Evolutionary conservation across 1,284 basidiomycete genomes (phyloP), one percentile per base, ranked within the genome.

Genomic region (Leccinum subatratum): DNA sequence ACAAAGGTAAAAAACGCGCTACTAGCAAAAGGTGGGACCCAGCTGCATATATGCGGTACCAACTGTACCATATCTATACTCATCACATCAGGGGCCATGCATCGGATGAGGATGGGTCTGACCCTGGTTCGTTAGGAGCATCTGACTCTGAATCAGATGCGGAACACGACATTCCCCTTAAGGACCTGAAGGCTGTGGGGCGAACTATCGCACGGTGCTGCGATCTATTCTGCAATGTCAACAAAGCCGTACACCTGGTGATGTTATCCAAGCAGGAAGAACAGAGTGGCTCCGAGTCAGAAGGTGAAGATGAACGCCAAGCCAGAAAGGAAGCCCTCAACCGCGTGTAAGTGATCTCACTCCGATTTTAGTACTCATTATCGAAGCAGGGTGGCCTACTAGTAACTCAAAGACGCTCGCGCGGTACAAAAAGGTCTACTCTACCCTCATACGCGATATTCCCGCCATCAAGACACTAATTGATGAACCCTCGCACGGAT

Each of bases 121-220:
- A 63, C 22, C 63, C 42, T 8, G 62, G 48, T 34, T 45, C 18
- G 1, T 16, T 5, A 18, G 39, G 1, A 1, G 9, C 8, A 25
- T 64, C 63, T 18, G 63, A 64, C 0, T 3, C 64, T 58, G 30
- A 65, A 25, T 65, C 28, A 6, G 65, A 66, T 66, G 22, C 2
- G 1, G 14, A 59, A 6, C 3, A 0, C n/a, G 57, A n/a, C 1
- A 28, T 66, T 12, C 6, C 8, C 32, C 9, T 51, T n/a, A 59
- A 48, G 8, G 65, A 66, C 6, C 28, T 65, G 1, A 66, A 59
- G 22, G 32, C 18, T n/a, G 54, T 14, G 0, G 42, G 56, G 9
- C 2, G 3, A 1, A 39, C 62, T 20, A 64, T 64, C 4, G 18
- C 22, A 1, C 7, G 1, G 0, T 64, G 62, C 30, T 57, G 39